Base-by-base conservation (phyloP, 139 green algal species). In the Haematococcus lacustris region DNA sequence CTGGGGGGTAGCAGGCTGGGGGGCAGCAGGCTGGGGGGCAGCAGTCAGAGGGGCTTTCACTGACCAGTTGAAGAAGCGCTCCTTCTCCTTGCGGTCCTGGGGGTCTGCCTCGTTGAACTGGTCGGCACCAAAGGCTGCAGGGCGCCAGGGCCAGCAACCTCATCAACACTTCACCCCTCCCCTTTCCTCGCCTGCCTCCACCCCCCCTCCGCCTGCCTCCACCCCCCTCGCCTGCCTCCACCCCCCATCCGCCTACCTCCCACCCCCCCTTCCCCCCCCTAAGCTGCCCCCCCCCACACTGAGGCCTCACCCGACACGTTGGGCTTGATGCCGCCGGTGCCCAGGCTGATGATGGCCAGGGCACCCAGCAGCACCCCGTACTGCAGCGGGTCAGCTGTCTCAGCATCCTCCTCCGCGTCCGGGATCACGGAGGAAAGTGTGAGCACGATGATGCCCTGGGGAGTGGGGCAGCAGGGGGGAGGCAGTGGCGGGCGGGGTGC, bases 81-180 rank as follows among this genome's bases (percentile, higher is more conserved):
- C 84, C 82, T 96, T 96, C 82, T 96, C 92, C 30, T 71, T 76
- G 6, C 85, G 82, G 72, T 97, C 85, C 79, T 87, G 78, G 1
- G 84, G 83, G 75, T 94, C 77, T 1, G 78, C 64, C 77, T 92
- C 87, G 72, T 98, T 91, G 76, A 98, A 97, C 81, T 98, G 94
- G 80, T 98, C 94, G 1, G 95, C 94, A 28, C 94, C 94, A 84
- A 98, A 98, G 1, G 95, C 88, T n/a, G n/a, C n/a, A n/a, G n/a
- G n/a, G n/a, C n/a, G n/a, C n/a, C n/a, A n/a, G n/a, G n/a, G n/a
- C n/a, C n/a, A n/a, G n/a, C n/a, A n/a, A n/a, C n/a, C n/a, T n/a
- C n/a, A n/a, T n/a, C n/a, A n/a, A n/a, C n/a, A n/a, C n/a, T n/a
- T n/a, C n/a, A n/a, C n/a, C n/a, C n/a, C n/a, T n/a, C n/a, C n/a